phyloP scores from a whole-genome alignment of 73 alveolate species.

The Stentor coeruleus region DNA sequence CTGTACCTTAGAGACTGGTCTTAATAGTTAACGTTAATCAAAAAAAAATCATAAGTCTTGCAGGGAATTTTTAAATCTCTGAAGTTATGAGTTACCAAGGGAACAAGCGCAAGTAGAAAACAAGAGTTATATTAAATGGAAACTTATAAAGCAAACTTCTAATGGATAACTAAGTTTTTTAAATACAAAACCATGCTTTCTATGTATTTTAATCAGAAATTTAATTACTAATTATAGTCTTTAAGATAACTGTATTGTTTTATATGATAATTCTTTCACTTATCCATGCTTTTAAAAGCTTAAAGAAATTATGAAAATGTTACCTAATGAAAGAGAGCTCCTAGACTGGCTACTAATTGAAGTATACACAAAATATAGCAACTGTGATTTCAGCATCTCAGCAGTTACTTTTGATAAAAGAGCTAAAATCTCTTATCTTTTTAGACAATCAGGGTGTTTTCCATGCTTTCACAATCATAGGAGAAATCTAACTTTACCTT shows the following conservation, averaged over 20 bases:
- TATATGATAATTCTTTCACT: slow-evolving; percentile 46
- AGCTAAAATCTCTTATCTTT: slow-evolving; percentile 50
- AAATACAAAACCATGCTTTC: too few species aligned
- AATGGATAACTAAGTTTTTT: too few species aligned
- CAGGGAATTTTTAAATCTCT: neutral
- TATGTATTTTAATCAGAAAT: too few species aligned
- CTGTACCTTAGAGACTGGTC: neutral
- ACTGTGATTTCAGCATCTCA: slow-evolving; percentile 39
- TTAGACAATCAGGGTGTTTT: slow-evolving; percentile 60
- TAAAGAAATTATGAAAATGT: slow-evolving; percentile 59
- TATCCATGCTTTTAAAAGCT: slow-evolving; percentile 76
- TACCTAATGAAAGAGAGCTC: slow-evolving; percentile 60
- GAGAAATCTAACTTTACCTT: slow-evolving; percentile 53
- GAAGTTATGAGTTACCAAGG: neutral
- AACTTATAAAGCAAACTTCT: neutral
- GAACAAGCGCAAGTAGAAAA: neutral
- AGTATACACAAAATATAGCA: slow-evolving; percentile 47
- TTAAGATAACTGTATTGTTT: too few species aligned
- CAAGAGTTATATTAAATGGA: slow-evolving; percentile 4
- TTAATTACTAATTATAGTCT: too few species aligned
- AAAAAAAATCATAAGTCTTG: neutral
- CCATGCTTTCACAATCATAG: slow-evolving; percentile 50
- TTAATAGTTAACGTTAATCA: neutral
- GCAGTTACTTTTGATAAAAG: slow-evolving; percentile 32
- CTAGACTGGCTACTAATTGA: slow-evolving; percentile 64